Evolutionary conservation across 2,329 filamentous ascomycete genomes (phyloP).

Genomic region (Trematosphaeria pertusa): DNA sequence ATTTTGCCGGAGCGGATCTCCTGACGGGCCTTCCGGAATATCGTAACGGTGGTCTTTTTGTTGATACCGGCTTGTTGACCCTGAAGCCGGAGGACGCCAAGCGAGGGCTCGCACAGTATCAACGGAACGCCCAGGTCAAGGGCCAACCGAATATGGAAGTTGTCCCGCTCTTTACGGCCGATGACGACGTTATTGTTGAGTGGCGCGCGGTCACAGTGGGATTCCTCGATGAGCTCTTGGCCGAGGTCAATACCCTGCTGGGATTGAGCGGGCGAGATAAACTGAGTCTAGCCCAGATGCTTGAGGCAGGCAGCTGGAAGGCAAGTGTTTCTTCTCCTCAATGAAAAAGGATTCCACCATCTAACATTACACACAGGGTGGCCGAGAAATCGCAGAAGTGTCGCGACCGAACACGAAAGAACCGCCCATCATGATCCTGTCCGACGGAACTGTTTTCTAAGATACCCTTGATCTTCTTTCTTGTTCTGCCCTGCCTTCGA

Average conservation of each 20-base stretch:
- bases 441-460: constrained; percentile 95
- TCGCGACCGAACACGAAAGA: constrained; percentile 95
- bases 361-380: constrained; percentile 66
- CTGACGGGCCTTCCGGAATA: constrained; percentile 92
- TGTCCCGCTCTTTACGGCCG: constrained; percentile 73
- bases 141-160: constrained; percentile 76
- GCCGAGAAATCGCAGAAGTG: constrained; percentile 93
- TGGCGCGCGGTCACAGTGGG: constrained; percentile 79
- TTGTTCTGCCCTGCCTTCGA: constrained; percentile 33
- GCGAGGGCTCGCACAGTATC: constrained; percentile 73
- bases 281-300: constrained; percentile 82
- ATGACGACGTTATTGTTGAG: constrained; percentile 81
- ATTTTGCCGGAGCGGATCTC: constrained; percentile 82
- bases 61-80: constrained; percentile 82
- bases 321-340: constrained; percentile 59
- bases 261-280: constrained; percentile 72
- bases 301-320: constrained; percentile 98
- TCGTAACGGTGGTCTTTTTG: constrained; percentile 86
- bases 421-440: constrained; percentile 93
- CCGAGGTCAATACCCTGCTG: constrained; percentile 72
- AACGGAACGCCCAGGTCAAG: constrained; percentile 73
- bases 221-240: constrained; percentile 73
- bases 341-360: constrained; percentile 4
- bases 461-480: constrained; percentile 49
- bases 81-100: constrained; percentile 74